A percentile compares a stretch with the other conserved stretches of the same genome.
phyloP scores from a whole-genome alignment of 257 asterid genomes.

The Ehretia macrophylla region DNA sequence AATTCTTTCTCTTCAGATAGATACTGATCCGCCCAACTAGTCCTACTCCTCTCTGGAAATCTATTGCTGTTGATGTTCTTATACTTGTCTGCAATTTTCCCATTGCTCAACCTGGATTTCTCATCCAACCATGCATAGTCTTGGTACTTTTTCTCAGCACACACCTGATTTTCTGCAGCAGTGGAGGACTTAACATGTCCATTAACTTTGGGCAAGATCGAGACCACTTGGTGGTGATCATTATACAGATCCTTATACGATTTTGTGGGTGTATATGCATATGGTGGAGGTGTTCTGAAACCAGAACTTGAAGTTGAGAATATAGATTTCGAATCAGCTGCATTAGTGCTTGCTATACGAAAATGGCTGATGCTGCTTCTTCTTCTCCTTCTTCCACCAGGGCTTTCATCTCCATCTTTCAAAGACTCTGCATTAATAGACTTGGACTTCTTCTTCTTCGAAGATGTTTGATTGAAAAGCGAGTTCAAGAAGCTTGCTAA shows the following conservation, averaged over 20 bases:
- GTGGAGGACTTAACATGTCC: conserved; percentile 6
- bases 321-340: conserved; percentile 14
- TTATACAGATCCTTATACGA: conserved; percentile 31
- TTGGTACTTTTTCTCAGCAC: conserved; percentile 12
- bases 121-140: conserved; percentile 29
- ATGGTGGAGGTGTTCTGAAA: conserved; percentile 45
- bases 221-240: conserved; percentile 18
- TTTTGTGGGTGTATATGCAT: conserved; percentile 45
- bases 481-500: conserved; percentile 72
- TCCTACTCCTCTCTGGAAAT: conserved; percentile 18
- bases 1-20: conserved; percentile 20
- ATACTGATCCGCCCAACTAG: conserved; percentile 22
- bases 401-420: conserved; percentile 46
- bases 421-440: conserved; percentile 10
- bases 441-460: conserved; percentile 53
- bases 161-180: conserved; percentile 4
- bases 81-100: conserved; percentile 2
- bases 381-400: conserved; percentile 57
- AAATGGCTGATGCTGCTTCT: conserved; percentile 80
- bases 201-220: conserved; percentile 12
- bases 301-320: conserved; percentile 34
- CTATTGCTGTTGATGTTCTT: conserved; percentile 22
- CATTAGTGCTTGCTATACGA: conserved; percentile 11
- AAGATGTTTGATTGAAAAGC: conserved; percentile 53
- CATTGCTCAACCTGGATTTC: conserved; percentile 19